Evolutionary conservation across 164 flowering plant species (phyloP).

Genomic region (Vitis rupestris): DNA sequence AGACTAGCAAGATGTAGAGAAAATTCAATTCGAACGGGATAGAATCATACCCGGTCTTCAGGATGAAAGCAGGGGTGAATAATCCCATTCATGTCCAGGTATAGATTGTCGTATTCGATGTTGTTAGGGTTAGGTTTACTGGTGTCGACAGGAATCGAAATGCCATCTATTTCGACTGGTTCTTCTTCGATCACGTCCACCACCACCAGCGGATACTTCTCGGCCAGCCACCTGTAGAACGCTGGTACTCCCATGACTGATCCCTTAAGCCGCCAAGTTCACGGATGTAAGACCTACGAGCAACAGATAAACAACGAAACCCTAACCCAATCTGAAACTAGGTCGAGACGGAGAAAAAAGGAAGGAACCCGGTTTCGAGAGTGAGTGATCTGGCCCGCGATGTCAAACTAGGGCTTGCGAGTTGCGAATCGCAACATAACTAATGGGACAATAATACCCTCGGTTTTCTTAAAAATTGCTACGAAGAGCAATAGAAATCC

Average conservation of each 20-base stretch:
- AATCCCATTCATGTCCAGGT: conserved; percentile 95
- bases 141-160: conserved; percentile 76
- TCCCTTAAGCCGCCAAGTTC: conserved; percentile 9
- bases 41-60: conserved; percentile 72
- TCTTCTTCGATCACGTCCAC: conserved; percentile 85
- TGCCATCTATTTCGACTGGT: conserved; percentile 68
- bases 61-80: conserved; percentile 98
- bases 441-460: conserved; percentile 7
- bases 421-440: background rate
- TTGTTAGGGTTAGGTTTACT: conserved; percentile 84
- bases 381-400: background rate
- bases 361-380: too few relatives aligned
- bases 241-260: conserved; percentile 90
- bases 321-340: conserved; percentile 1
- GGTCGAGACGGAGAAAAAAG: too few relatives aligned
- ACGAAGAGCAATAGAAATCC: too few relatives aligned
- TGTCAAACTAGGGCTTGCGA: conserved; percentile 11
- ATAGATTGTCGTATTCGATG: conserved; percentile 81
- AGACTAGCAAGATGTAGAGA: background rate
- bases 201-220: conserved; percentile 81
- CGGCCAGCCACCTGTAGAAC: conserved; percentile 90
- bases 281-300: background rate
- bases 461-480: too few relatives aligned
- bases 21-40: background rate
- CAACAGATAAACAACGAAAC: background rate